A percentile compares a stretch with the other conserved stretches of the same genome.
Evolutionary conservation across 2,329 filamentous ascomycete species (phyloP).

Genomic region (Cercospora sp.): DNA sequence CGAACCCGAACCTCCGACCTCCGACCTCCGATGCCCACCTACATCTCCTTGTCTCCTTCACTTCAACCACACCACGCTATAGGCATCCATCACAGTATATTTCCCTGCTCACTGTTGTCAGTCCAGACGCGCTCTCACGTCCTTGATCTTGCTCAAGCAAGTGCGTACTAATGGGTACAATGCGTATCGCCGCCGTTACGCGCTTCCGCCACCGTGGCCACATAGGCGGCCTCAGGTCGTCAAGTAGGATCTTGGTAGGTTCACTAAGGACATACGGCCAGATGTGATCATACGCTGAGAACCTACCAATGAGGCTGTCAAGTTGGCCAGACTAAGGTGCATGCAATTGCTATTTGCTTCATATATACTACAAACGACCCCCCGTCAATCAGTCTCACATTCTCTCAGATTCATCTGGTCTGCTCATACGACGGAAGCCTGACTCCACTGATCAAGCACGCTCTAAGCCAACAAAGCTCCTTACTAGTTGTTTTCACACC

Average conservation of each 20-base stretch:
- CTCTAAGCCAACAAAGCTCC: background rate
- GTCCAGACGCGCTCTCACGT: background rate
- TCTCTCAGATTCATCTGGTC: background rate
- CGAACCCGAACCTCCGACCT: constrained; percentile 1
- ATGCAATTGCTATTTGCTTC: background rate
- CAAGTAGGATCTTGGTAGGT: background rate
- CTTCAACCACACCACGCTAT: background rate
- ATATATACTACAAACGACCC: background rate
- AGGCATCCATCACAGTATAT: background rate
- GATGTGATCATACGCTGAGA: background rate
- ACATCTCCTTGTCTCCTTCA: background rate
- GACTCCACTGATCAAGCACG: background rate
- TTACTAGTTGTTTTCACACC: background rate
- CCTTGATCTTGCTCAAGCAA: background rate
- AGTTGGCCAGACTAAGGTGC: background rate
- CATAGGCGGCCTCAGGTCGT: background rate
- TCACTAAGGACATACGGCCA: background rate
- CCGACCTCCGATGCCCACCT: background rate
- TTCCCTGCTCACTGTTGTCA: background rate
- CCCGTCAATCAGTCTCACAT: background rate
- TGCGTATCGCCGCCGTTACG: background rate
- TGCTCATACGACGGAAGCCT: background rate
- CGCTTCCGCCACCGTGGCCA: background rate
- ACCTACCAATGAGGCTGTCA: background rate
- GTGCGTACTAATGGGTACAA: background rate